These are phyloP conservation scores for Penicillium longicatenatum DNA, from an alignment of 495 filamentous ascomycete genomes.

Conservation along the genomic window DNA sequence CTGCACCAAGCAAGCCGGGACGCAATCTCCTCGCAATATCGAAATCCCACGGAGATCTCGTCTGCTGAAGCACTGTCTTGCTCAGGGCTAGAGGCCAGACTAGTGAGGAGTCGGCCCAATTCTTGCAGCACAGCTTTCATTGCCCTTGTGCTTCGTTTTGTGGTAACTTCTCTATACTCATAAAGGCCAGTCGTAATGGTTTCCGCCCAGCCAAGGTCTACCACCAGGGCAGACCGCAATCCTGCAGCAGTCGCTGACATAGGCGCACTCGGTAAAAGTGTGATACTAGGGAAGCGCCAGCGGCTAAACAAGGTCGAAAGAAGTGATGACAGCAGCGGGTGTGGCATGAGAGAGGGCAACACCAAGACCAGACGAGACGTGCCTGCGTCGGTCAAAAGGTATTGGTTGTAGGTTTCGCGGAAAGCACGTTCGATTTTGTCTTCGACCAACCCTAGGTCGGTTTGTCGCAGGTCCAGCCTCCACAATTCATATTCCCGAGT, in stretches of 20 bases:
- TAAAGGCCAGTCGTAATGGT: conserved; percentile 79
- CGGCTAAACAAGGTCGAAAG: conserved; percentile 76
- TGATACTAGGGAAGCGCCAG: conserved; percentile 80
- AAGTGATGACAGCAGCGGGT: conserved; percentile 71
- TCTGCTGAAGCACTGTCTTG: conserved; percentile 16
- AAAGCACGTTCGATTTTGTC: conserved; percentile 87
- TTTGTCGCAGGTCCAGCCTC: conserved; percentile 67
- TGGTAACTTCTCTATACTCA: conserved; percentile 79
- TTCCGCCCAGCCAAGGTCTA: conserved; percentile 92
- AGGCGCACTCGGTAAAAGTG: conserved; percentile 72
- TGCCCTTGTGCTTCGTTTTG: conserved; percentile 68
- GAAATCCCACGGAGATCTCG: conserved; percentile 58
- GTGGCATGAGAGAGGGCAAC: conserved; percentile 75
- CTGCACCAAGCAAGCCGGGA: conserved; percentile 78
- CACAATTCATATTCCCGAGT: conserved; percentile 77
- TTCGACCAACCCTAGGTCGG: conserved; percentile 77
- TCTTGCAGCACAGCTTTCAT: conserved; percentile 68
- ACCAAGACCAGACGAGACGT: conserved; percentile 73
- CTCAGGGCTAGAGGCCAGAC: conserved; percentile 24
- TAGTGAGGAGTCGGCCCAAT: conserved; percentile 64
- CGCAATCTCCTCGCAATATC: conserved; percentile 76
- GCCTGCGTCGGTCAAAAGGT: conserved; percentile 73
- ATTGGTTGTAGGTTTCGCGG: conserved; percentile 83
- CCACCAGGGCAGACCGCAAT: conserved; percentile 73
- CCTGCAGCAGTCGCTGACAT: conserved; percentile 77